These are phyloP conservation scores for Hericium rajendrae DNA, from an alignment of 768 basidiomycete species.

Conservation along the genomic window DNA sequence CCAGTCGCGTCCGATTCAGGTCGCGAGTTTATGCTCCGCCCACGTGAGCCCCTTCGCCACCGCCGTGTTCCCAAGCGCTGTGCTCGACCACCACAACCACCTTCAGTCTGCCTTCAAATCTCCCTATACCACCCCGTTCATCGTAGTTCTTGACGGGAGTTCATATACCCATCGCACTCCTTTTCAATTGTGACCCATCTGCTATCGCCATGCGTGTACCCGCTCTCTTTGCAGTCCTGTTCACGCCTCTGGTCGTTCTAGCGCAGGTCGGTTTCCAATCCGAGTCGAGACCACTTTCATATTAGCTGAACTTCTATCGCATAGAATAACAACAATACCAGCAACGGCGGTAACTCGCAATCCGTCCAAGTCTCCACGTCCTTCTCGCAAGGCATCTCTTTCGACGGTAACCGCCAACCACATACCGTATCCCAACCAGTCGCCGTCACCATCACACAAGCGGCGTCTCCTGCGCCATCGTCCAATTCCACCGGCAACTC, in stretches of 20 bases:
- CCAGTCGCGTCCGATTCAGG: slow-evolving; percentile 9
- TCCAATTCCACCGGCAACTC: neutral
- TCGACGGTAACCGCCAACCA: slow-evolving; percentile 31
- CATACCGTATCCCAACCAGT: slow-evolving; percentile 32
- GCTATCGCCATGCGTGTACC: neutral
- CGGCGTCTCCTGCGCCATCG: slow-evolving; percentile 1
- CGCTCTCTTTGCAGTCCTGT: neutral
- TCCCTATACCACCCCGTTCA: too few relatives aligned
- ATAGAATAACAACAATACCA: slow-evolving; percentile 9
- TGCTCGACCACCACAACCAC: neutral
- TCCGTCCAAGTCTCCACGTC: slow-evolving; percentile 13
- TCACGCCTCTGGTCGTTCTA: neutral
- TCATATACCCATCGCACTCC: too few relatives aligned
- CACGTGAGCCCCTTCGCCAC: neutral
- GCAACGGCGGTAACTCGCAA: neutral
- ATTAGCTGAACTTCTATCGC: neutral
- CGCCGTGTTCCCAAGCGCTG: neutral
- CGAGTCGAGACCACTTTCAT: too few relatives aligned
- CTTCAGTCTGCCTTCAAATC: neutral
- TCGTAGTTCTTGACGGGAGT: too few relatives aligned
- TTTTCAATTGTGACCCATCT: too few relatives aligned
- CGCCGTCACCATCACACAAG: slow-evolving; percentile 37
- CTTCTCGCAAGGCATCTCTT: slow-evolving; percentile 24
- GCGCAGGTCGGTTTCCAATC: neutral
- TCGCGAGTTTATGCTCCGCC: neutral